phyloP scores from a whole-genome alignment of 225 moss, liverwort and hornwort genomes.

The Rhytidiadelphus loreus region DNA sequence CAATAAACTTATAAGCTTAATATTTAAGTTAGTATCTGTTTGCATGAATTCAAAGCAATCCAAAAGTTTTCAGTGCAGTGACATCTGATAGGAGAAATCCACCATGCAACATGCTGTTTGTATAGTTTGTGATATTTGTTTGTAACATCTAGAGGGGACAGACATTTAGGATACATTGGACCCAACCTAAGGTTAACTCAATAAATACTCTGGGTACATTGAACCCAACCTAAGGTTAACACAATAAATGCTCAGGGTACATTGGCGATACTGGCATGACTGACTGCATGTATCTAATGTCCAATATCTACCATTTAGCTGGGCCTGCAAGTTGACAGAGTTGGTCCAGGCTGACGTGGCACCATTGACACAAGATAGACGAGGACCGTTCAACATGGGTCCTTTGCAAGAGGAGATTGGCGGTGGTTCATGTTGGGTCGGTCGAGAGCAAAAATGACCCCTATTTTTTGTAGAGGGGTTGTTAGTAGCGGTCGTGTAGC shows the following conservation, averaged over 20 bases:
- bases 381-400: neutral
- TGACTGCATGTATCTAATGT: neutral
- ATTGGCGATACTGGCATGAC: neutral
- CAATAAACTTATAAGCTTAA: no score
- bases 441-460: neutral
- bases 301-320: neutral
- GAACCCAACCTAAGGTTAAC: neutral
- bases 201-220: neutral
- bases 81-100: neutral
- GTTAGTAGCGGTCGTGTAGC: neutral
- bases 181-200: neutral
- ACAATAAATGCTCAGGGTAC: neutral
- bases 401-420: neutral
- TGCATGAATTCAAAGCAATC: neutral
- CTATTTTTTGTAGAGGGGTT: no score
- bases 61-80: neutral
- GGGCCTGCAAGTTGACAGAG: neutral
- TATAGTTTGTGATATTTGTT: neutral
- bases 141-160: neutral
- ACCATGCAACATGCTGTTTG: neutral
- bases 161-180: neutral
- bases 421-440: fast-evolving
- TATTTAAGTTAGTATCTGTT: no score
- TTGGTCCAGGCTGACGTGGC: neutral
- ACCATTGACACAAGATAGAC: neutral